Conservation (phyloP, 805 yeast species). For the Candida insectorum region DNA sequence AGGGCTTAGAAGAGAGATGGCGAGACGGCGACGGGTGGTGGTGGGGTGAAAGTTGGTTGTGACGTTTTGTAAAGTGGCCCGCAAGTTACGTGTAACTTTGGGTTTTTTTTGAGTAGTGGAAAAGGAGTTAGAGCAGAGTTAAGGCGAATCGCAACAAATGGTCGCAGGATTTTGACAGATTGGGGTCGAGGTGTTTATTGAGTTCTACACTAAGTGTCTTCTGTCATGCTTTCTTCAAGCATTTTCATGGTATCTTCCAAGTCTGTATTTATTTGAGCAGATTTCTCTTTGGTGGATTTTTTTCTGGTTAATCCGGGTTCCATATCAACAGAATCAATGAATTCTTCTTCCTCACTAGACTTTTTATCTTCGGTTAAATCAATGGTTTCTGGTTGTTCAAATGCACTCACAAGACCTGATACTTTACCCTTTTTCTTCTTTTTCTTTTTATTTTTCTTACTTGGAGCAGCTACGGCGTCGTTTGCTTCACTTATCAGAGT, state of each 20-base stretch:
- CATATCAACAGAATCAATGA: conserved; percentile 12
- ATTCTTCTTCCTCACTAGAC: conserved; percentile 11
- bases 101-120: too few relatives aligned
- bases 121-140: background rate
- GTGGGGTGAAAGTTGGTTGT: too few relatives aligned
- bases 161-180: background rate
- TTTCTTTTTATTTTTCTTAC: conserved; percentile 2
- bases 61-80: too few relatives aligned
- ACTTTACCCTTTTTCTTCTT: conserved; percentile 7
- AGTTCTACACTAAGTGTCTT: too few relatives aligned
- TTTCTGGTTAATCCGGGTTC: conserved; percentile 16
- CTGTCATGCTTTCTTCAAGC: conserved; percentile 29
- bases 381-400: conserved; percentile 1
- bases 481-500: background rate
- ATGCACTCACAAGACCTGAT: conserved; percentile 4
- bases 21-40: too few relatives aligned
- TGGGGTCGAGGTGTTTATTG: background rate
- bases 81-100: too few relatives aligned
- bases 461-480: background rate
- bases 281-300: conserved; percentile 33
- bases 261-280: conserved; percentile 28
- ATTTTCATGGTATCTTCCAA: conserved; percentile 36
- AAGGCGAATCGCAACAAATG: background rate
- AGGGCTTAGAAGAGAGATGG: too few relatives aligned
- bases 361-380: conserved; percentile 1